These are phyloP conservation scores for Petunia axillaris DNA, from an alignment of 257 asterid genomes.

Conservation along the genomic window DNA sequence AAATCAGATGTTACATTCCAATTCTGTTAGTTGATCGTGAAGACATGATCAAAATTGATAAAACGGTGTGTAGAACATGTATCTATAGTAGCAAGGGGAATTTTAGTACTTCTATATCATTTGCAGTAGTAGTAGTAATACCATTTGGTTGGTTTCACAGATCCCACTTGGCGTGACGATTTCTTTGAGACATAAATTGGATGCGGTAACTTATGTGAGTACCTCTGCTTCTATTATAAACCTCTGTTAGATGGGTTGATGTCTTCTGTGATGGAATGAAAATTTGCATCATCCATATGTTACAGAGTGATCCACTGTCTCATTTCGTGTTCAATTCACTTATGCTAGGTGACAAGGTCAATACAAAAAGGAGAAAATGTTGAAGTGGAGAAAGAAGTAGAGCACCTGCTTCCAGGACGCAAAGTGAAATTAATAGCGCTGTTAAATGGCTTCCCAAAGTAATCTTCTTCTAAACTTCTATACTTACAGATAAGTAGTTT, in stretches of 20 bases:
- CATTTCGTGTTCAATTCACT: not conserved
- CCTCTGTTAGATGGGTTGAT: too few relatives aligned
- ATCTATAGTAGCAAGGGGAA: not conserved
- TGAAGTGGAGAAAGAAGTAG: too few relatives aligned
- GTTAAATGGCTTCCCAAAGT: too few relatives aligned
- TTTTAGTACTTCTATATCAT: not conserved
- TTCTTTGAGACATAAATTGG: too few relatives aligned
- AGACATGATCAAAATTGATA: slow-evolving; percentile 11
- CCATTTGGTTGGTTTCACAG: not conserved
- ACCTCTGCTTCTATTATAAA: not conserved
- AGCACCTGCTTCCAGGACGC: too few relatives aligned
- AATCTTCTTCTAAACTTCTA: too few relatives aligned
- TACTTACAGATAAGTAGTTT: not conserved
- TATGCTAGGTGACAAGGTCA: too few relatives aligned
- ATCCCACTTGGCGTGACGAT: not conserved
- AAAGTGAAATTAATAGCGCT: too few relatives aligned
- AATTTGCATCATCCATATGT: too few relatives aligned
- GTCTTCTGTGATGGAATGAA: not conserved
- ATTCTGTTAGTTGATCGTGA: not conserved
- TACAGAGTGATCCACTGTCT: not conserved
- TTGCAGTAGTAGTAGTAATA: not conserved
- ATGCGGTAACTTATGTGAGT: too few relatives aligned
- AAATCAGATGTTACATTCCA: slow-evolving; percentile 26
- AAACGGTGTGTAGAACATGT: not conserved
- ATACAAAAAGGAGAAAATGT: too few relatives aligned